Conservation (phyloP, 495 filamentous ascomycete species). For the Apiosordaria backusii region DNA sequence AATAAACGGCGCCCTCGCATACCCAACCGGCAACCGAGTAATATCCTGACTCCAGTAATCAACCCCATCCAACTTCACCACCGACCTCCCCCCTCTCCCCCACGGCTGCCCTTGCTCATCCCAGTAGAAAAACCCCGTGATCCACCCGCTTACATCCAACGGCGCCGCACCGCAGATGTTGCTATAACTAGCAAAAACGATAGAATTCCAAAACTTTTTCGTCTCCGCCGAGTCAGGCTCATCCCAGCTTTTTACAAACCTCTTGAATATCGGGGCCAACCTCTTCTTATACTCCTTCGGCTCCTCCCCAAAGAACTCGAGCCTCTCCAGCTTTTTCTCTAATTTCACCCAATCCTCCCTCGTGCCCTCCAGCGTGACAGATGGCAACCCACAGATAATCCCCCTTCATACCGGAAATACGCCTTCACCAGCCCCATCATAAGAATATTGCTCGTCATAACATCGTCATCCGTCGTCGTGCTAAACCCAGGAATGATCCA, state of each 20-base stretch:
- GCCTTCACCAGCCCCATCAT: slow-evolving; percentile 42
- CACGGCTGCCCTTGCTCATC: slow-evolving; percentile 31
- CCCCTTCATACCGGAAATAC: slow-evolving; percentile 31
- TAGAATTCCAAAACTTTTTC: slow-evolving; percentile 42
- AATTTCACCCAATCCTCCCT: slow-evolving; percentile 37
- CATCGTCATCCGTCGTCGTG: slow-evolving; percentile 34
- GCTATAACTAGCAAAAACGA: slow-evolving; percentile 23
- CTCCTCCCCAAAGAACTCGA: slow-evolving; percentile 39
- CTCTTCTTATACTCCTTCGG: slow-evolving; percentile 23
- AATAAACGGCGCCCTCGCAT: slow-evolving; percentile 30
- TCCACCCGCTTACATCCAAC: slow-evolving; percentile 41
- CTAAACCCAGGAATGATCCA: slow-evolving; percentile 41
- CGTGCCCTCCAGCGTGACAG: slow-evolving; percentile 38
- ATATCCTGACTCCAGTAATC: slow-evolving; percentile 25
- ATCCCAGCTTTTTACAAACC: slow-evolving; percentile 36
- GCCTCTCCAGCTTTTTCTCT: slow-evolving; percentile 26
- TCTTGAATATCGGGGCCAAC: slow-evolving; percentile 34
- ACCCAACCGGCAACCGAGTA: slow-evolving; percentile 28
- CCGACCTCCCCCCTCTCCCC: neutral
- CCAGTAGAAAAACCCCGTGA: slow-evolving; percentile 51
- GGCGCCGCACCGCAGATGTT: slow-evolving; percentile 28
- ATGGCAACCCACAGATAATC: slow-evolving; percentile 38
- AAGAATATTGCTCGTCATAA: slow-evolving; percentile 32
- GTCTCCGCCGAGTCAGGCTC: slow-evolving; percentile 34
- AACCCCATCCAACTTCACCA: slow-evolving; percentile 21